Evolutionary conservation across 2,329 filamentous ascomycete species (phyloP), one percentile per base, ranked within the genome.

Genomic region (Talaromyces atroroseus): DNA sequence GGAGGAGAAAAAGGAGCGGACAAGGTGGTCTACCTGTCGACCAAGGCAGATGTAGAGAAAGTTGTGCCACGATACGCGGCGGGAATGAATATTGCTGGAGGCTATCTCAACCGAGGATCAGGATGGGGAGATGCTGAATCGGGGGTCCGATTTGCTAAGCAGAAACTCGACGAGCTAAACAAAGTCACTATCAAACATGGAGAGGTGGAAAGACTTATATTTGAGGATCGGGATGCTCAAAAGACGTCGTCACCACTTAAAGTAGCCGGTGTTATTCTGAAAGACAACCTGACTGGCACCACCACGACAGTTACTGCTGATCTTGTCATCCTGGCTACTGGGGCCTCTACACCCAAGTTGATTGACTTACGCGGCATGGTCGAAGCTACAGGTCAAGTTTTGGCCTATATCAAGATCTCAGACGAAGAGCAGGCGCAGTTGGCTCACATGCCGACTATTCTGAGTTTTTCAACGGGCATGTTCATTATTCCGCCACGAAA

Each of bases 271-370:
- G 78, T 85, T 16, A 65, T 66, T 32, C 75, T 88, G 11, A 56
- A 48, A 12, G 40, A 51, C 3, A 21, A 11, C n/a, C 23, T 12
- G 3, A 14, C 24, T n/a, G 47, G 42, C 32, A 51, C 12, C 6
- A 49, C 29, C 12, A 64, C 70, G 6, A 74, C 68, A 10, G 61
- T 90, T 6, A 74, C 72, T 3, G 89, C 88, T 1, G 88, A 90
- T 58, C 78, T 95, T 7, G 86, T 89, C 34, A 78, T 96, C 55
- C 79, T 95, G 2, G 91, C 92, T 0, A 85, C 91, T 0, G 92
- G 92, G 16, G 91, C 92, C 4, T 97, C 92, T 92, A 90, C 89
- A 2, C 82, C 86, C 2, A 80, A 82, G 1, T 79, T 96, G 21
- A 75, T 96, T 56, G 88, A 96, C 70, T 77, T 96, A 0, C 79